Conservation (phyloP, 202 grass and related monocot genomes). For the Digitaria exilis region DNA sequence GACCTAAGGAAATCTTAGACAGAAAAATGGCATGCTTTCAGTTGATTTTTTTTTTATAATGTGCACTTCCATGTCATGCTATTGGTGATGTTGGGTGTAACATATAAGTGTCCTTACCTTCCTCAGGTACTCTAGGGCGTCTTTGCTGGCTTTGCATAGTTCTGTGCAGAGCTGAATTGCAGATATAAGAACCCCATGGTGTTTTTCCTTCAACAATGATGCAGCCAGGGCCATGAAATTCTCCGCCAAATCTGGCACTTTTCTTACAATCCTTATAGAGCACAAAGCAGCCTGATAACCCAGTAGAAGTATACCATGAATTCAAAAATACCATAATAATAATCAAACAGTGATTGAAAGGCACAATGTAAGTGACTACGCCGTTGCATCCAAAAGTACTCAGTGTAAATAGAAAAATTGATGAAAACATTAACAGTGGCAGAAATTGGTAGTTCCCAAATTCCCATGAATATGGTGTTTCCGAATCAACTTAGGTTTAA, state of each 20-base stretch:
- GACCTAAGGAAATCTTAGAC: neutral
- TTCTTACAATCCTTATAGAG: slow-evolving; percentile 88
- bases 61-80: neutral
- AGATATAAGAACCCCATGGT: slow-evolving; percentile 92
- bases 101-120: slow-evolving; percentile 49
- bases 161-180: slow-evolving; percentile 84
- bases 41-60: too few relatives aligned
- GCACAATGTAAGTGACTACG: neutral
- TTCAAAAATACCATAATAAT: neutral
- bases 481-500: neutral
- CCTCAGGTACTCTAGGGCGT: slow-evolving; percentile 73
- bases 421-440: neutral
- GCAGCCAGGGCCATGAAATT: slow-evolving; percentile 77
- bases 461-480: slow-evolving; percentile 13
- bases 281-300: slow-evolving; percentile 86
- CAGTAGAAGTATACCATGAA: slow-evolving; percentile 30
- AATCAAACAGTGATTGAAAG: slow-evolving; percentile 1
- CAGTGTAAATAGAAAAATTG: neutral
- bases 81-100: slow-evolving; percentile 8
- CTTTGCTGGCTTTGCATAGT: slow-evolving; percentile 86
- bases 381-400: neutral
- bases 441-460: neutral
- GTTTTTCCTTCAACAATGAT: slow-evolving; percentile 88
- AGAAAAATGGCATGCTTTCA: neutral
- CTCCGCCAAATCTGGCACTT: slow-evolving; percentile 88